A percentile compares a stretch with the other conserved stretches of the same genome.
Evolutionary conservation across 192 early-diverging fungal species (phyloP).

Genomic region (Martensiomyces pterosporus): DNA sequence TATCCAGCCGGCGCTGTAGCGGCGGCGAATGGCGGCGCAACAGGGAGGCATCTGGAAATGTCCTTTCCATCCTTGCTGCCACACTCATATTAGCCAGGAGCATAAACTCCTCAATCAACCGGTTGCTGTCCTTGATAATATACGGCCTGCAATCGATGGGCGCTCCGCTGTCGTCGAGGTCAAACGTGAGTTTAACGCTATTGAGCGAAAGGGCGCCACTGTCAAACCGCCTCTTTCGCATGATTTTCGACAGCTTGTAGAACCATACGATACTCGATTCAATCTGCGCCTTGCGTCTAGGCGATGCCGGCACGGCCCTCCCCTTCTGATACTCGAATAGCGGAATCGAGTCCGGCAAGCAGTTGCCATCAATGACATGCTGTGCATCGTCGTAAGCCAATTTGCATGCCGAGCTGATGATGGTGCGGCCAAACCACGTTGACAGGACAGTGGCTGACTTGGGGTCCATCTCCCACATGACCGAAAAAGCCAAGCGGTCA

Average conservation of each 20-base stretch:
- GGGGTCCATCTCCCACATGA: conserved; percentile 56
- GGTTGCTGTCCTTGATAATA: conserved; percentile 72
- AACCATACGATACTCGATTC: conserved; percentile 51
- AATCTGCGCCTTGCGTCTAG: conserved; percentile 36
- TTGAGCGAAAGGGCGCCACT: conserved; percentile 86
- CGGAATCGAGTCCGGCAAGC: not conserved
- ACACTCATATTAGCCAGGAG: conserved; percentile 83
- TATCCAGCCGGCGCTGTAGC: conserved; percentile 23
- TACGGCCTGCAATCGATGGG: conserved; percentile 70
- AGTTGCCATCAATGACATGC: conserved; percentile 57
- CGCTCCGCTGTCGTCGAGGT: conserved; percentile 80
- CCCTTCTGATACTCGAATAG: conserved; percentile 14
- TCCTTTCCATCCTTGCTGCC: conserved; percentile 73
- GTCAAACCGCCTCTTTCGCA: conserved; percentile 64
- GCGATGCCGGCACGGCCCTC: conserved; percentile 12
- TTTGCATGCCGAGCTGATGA: conserved; percentile 89
- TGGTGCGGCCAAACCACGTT: conserved; percentile 82
- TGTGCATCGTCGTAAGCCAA: conserved; percentile 96
- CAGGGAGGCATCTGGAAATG: conserved; percentile 74
- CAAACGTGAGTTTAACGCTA: conserved; percentile 89
- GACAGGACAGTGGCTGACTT: conserved; percentile 58
- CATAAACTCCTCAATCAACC: conserved; percentile 98
- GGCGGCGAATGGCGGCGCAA: conserved; percentile 72
- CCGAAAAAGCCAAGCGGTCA: conserved; percentile 88
- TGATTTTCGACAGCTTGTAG: conserved; percentile 51